These are phyloP conservation scores for Collybiopsis confluens DNA, from an alignment of 768 basidiomycete species.

Conservation along the genomic window DNA sequence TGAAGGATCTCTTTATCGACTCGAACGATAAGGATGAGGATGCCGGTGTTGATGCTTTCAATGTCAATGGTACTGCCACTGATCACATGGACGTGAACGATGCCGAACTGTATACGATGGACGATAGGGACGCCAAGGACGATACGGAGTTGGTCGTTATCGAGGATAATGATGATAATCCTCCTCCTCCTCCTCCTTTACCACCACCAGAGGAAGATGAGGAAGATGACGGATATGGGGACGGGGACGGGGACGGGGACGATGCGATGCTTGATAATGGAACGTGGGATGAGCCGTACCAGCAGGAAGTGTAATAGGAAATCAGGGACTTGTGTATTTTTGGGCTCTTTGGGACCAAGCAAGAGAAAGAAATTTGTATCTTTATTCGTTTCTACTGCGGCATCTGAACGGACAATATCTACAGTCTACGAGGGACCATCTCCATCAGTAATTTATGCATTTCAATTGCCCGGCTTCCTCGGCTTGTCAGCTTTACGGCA, in stretches of 20 bases:
- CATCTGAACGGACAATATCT: too few species aligned
- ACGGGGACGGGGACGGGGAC: slow-evolving; percentile 49
- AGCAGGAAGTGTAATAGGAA: too few species aligned
- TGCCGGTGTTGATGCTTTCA: neutral
- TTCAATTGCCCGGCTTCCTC: too few species aligned
- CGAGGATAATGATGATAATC: slow-evolving; percentile 39
- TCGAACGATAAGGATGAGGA: slow-evolving; percentile 13
- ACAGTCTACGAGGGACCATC: too few species aligned
- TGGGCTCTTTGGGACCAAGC: too few species aligned
- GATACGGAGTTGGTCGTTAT: slow-evolving; percentile 36
- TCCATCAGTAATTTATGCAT: too few species aligned
- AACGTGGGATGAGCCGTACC: too few species aligned
- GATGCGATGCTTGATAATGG: too few species aligned
- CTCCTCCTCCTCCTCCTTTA: slow-evolving; percentile 17
- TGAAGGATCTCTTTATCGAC: slow-evolving; percentile 72
- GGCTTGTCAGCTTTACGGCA: too few species aligned
- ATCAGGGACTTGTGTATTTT: too few species aligned
- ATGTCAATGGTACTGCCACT: neutral
- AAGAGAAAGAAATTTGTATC: too few species aligned
- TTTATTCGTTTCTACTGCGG: too few species aligned
- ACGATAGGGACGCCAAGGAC: slow-evolving; percentile 40
- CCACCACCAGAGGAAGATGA: neutral
- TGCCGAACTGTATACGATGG: slow-evolving; percentile 12
- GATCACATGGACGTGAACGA: slow-evolving; percentile 3
- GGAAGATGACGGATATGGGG: slow-evolving; percentile 36